These are phyloP conservation scores for Suillus placidus DNA, from an alignment of 768 basidiomycete species.

Conservation along the genomic window DNA sequence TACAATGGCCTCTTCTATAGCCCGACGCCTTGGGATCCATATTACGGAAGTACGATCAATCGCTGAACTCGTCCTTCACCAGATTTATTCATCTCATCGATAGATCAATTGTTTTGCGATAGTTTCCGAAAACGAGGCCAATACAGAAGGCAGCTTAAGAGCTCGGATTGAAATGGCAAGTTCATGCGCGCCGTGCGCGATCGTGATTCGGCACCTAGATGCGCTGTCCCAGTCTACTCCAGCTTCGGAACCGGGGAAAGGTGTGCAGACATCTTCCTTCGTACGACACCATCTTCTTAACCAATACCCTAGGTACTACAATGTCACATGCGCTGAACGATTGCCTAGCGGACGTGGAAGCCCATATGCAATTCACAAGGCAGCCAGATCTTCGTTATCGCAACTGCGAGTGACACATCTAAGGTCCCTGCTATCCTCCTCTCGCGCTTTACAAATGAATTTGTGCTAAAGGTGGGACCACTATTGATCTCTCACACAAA, in stretches of 20 bases:
- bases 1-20: constrained; percentile 57
- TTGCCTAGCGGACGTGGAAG: constrained; percentile 53
- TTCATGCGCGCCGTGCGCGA: constrained; percentile 80
- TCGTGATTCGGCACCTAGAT: constrained; percentile 80
- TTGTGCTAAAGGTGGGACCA: constrained; percentile 64
- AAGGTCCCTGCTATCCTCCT: constrained; percentile 64
- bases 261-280: constrained; percentile 35
- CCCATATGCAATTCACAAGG: constrained; percentile 60
- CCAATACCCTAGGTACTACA: constrained; percentile 49
- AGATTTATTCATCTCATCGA: background rate
- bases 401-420: constrained; percentile 69
- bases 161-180: constrained; percentile 78
- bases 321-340: constrained; percentile 63
- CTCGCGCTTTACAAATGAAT: constrained; percentile 83
- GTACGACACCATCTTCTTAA: constrained; percentile 3
- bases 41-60: constrained; percentile 62
- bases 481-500: background rate
- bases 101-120: constrained; percentile 89
- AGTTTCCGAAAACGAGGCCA: constrained; percentile 73
- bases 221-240: constrained; percentile 76
- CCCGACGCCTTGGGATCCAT: constrained; percentile 72
- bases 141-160: constrained; percentile 72
- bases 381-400: constrained; percentile 76
- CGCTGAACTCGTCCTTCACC: background rate
- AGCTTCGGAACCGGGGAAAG: constrained; percentile 63